Evolutionary conservation across 164 flowering plant genomes (phyloP).

Genomic region (Vitis vinifera): DNA sequence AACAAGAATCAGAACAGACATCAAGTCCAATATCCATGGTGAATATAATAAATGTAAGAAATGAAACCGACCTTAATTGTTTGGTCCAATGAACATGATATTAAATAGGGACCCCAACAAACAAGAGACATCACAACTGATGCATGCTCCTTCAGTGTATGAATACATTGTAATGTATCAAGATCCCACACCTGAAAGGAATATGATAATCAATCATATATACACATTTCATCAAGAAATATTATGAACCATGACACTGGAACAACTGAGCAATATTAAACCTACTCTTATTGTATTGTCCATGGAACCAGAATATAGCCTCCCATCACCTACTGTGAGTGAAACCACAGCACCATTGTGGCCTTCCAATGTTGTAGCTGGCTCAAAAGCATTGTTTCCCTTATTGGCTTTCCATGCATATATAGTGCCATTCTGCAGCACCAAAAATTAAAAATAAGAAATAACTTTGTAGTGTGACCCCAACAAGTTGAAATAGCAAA

Average conservation of each 20-base stretch:
- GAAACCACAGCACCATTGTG: conserved; percentile 39
- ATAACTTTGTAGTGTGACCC: too few relatives aligned
- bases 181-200: conserved; percentile 39
- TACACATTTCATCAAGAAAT: neutral
- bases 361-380: conserved; percentile 28
- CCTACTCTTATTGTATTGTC: conserved; percentile 46
- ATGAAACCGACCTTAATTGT: too few relatives aligned
- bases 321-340: conserved; percentile 28
- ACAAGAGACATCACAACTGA: too few relatives aligned
- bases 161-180: conserved; percentile 32
- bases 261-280: neutral
- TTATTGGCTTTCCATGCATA: conserved; percentile 34
- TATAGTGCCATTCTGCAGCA: conserved; percentile 38
- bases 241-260: neutral
- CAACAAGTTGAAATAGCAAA: rapidly evolving
- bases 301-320: conserved; percentile 45
- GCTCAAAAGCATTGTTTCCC: conserved; percentile 13
- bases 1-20: too few relatives aligned
- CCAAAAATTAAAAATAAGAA: neutral
- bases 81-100: too few relatives aligned
- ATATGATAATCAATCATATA: too few relatives aligned
- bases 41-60: too few relatives aligned
- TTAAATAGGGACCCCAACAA: too few relatives aligned
- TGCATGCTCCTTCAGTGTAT: conserved; percentile 14
- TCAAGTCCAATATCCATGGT: too few relatives aligned